Evolutionary conservation across 176 grass and related monocot genomes (phyloP), one percentile per base, ranked within the genome.

Genomic region (Oryza meridionalis): DNA sequence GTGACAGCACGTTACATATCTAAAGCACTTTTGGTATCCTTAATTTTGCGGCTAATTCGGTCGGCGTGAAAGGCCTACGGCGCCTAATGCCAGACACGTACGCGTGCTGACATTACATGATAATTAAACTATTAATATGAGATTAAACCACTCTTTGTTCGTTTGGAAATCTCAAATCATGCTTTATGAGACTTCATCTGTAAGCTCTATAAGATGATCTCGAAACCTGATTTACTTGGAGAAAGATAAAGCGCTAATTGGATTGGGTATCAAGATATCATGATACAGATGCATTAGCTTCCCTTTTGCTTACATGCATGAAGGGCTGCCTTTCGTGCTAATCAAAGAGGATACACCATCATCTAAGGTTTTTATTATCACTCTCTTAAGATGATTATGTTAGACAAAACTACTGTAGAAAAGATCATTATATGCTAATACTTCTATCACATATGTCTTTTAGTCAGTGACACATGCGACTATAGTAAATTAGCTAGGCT

Each of bases 331-430:
- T 26, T 76, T 65, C 67, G 15, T 26, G 13, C 29, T 82, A 87
- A 82, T 76, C 62, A 42, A 7, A 81, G 71, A 1, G 25, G 71
- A 37, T 70, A 76, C 69, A 47, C 77, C 77, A 53, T 87, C 70
- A 61, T 61, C 42, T 15, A 75, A 81, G 72, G 63, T 64, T 22
- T 22, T 87, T 75, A 59, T 67, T 5, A 61, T 1, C 63, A 86
- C 70, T 86, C 58, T 25, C 50, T 76, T 72, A 26, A 76, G 65
- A 40, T 65, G 25, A 9, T 32, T 70, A 0, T 11, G 12, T 33
- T 1, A 33, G 35, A 5, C 49, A 1, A 16, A 0, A 37, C 29
- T 31, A 31, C 29, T 37, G 5, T 37, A 37, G 35, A 37, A 37
- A 37, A 51, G 2, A 10, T 17, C 49, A 51, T 16, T 43, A 43